Percentiles rank a stretch among this genome's conserved stretches.
These are phyloP conservation scores for Diddensiella caesifluorescens DNA, from an alignment of 805 yeast genomes.

Conservation along the genomic window DNA sequence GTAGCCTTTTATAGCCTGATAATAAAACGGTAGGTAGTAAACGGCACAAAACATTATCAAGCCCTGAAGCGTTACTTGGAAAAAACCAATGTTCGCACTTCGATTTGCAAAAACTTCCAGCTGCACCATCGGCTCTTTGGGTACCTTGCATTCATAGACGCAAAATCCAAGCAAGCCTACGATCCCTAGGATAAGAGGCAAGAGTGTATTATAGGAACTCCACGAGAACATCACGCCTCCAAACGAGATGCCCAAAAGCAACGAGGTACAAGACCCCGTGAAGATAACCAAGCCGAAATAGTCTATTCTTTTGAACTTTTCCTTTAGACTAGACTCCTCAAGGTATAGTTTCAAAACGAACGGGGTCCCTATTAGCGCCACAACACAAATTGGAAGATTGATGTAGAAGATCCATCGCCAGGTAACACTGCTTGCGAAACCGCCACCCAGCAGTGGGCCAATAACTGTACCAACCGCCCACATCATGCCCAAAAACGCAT, in stretches of 20 bases:
- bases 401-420: slow-evolving; percentile 53
- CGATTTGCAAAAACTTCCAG: slow-evolving; percentile 36
- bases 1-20: slow-evolving; percentile 41
- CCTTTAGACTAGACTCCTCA: slow-evolving; percentile 37
- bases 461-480: slow-evolving; percentile 32
- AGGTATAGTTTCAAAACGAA: slow-evolving; percentile 44
- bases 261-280: slow-evolving; percentile 40
- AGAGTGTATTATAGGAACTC: slow-evolving; percentile 50
- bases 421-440: slow-evolving; percentile 34
- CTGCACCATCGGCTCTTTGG: slow-evolving; percentile 45
- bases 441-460: slow-evolving; percentile 53
- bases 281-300: slow-evolving; percentile 44
- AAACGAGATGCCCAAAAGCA: slow-evolving; percentile 47
- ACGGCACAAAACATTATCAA: slow-evolving; percentile 38
- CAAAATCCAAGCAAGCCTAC: slow-evolving; percentile 33
- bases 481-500: not conserved
- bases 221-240: slow-evolving; percentile 51
- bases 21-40: slow-evolving; percentile 46
- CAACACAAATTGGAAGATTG: slow-evolving; percentile 38
- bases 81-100: slow-evolving; percentile 37
- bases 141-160: slow-evolving; percentile 29
- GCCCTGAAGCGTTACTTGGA: slow-evolving; percentile 43
- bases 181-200: slow-evolving; percentile 43
- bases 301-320: slow-evolving; percentile 43
- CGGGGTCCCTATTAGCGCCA: slow-evolving; percentile 35